phyloP scores from a whole-genome alignment of 78 protist genomes.

The Dictyostelium citrinum region DNA sequence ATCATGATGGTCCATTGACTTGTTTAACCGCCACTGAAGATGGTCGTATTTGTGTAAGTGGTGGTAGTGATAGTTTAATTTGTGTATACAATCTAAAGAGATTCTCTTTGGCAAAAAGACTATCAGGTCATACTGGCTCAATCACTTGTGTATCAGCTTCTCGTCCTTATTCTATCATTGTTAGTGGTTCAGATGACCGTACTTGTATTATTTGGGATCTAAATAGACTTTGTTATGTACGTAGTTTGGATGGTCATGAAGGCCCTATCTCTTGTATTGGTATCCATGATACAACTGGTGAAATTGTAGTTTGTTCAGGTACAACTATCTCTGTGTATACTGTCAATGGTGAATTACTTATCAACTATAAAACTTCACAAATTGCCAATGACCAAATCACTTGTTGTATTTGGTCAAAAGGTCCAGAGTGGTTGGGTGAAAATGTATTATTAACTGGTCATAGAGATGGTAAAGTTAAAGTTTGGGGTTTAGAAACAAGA shows the following conservation, averaged over 20 bases:
- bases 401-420: slow-evolving; percentile 49
- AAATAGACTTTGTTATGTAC: slow-evolving; percentile 66
- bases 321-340: slow-evolving; percentile 51
- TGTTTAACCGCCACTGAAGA: slow-evolving; percentile 63
- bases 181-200: slow-evolving; percentile 79
- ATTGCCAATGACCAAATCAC: slow-evolving; percentile 54
- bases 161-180: slow-evolving; percentile 63
- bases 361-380: slow-evolving; percentile 48
- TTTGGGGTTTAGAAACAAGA: slow-evolving; percentile 70
- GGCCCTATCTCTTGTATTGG: slow-evolving; percentile 56
- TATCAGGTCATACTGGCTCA: slow-evolving; percentile 73
- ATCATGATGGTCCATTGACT: slow-evolving; percentile 72
- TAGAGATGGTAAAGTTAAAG: slow-evolving; percentile 67
- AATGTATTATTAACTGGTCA: slow-evolving; percentile 73
- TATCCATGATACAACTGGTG: slow-evolving; percentile 76
- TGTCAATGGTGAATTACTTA: slow-evolving; percentile 40
- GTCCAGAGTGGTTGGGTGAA: slow-evolving; percentile 72
- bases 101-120: slow-evolving; percentile 32
- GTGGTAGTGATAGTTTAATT: slow-evolving; percentile 72
- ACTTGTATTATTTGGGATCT: slow-evolving; percentile 90
- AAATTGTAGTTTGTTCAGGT: slow-evolving; percentile 61
- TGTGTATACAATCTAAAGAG: slow-evolving; percentile 64
- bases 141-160: slow-evolving; percentile 78
- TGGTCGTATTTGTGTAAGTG: slow-evolving; percentile 70
- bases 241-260: slow-evolving; percentile 44